Conservation (phyloP, 2,329 filamentous ascomycete species). For the Diaporthe nobilis region DNA sequence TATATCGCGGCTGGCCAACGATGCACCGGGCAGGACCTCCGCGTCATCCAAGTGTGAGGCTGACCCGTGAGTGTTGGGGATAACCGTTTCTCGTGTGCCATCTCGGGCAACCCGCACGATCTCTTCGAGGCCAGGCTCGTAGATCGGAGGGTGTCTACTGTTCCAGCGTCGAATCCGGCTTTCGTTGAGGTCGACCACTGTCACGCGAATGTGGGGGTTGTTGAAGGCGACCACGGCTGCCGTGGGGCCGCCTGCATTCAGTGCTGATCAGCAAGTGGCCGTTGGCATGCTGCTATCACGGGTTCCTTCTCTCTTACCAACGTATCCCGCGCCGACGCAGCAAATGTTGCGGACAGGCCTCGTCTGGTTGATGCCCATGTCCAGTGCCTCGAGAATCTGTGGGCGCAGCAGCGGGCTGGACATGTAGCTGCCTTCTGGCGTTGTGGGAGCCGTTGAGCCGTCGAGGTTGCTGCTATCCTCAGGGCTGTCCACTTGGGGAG, state of each 20-base stretch:
- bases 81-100: conserved; percentile 61
- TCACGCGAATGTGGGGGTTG: conserved; percentile 79
- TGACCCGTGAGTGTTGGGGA: conserved; percentile 54
- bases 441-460: conserved; percentile 60
- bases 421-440: conserved; percentile 58
- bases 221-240: conserved; percentile 81
- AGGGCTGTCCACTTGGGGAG: conserved; percentile 46
- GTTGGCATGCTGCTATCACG: not conserved
- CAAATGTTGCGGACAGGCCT: conserved; percentile 72
- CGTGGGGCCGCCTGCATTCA: conserved; percentile 75
- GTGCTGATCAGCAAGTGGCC: not conserved
- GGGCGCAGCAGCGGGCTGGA: conserved; percentile 58
- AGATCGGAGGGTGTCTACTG: conserved; percentile 79
- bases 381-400: conserved; percentile 41
- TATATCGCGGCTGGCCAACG: not conserved
- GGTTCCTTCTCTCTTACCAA: conserved; percentile 67
- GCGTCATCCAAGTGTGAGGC: not conserved
- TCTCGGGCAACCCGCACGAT: conserved; percentile 77
- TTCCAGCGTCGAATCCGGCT: conserved; percentile 80
- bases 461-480: conserved; percentile 50
- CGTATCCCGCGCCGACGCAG: conserved; percentile 82
- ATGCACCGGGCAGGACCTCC: not conserved
- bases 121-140: conserved; percentile 79
- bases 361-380: conserved; percentile 42
- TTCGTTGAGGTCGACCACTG: conserved; percentile 80